Evolutionary conservation across 1,139 yeast species (phyloP).

Genomic region (Diutina sp.): DNA sequence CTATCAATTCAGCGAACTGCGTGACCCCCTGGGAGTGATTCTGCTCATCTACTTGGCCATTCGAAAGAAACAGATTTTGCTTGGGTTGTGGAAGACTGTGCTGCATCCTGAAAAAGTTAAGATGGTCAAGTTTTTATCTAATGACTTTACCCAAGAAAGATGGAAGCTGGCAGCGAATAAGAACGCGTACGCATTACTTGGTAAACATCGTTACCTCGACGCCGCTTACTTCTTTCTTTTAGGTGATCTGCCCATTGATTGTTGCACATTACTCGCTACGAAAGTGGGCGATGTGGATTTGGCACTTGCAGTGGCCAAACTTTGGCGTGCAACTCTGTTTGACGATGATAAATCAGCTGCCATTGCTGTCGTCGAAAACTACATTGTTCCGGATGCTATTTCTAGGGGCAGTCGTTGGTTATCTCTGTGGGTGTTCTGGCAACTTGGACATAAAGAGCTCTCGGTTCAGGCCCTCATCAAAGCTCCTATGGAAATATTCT

Average conservation of each 20-base stretch:
- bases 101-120: constrained; percentile 76
- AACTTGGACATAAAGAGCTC: constrained; percentile 33
- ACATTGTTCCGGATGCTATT: constrained; percentile 45
- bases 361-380: constrained; percentile 33
- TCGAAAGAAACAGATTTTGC: constrained; percentile 58
- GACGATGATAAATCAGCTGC: constrained; percentile 35
- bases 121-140: constrained; percentile 60
- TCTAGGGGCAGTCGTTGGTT: constrained; percentile 69
- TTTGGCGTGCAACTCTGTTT: constrained; percentile 10
- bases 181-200: constrained; percentile 81
- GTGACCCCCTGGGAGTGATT: constrained; percentile 65
- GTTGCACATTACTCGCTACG: constrained; percentile 57
- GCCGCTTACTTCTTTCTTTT: constrained; percentile 85
- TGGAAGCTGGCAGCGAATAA: constrained; percentile 87
- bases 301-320: constrained; percentile 72
- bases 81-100: constrained; percentile 74
- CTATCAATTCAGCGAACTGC: constrained; percentile 44
- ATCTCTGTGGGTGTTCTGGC: constrained; percentile 75
- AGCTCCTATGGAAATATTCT: constrained; percentile 20
- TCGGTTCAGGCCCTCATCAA: constrained; percentile 57
- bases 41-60: constrained; percentile 71
- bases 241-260: constrained; percentile 68
- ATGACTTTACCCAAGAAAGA: constrained; percentile 61
- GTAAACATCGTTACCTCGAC: constrained; percentile 77
- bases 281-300: constrained; percentile 57